Evolutionary conservation across 345 rosid genomes (phyloP).

Genomic region (Brassica nigra): DNA sequence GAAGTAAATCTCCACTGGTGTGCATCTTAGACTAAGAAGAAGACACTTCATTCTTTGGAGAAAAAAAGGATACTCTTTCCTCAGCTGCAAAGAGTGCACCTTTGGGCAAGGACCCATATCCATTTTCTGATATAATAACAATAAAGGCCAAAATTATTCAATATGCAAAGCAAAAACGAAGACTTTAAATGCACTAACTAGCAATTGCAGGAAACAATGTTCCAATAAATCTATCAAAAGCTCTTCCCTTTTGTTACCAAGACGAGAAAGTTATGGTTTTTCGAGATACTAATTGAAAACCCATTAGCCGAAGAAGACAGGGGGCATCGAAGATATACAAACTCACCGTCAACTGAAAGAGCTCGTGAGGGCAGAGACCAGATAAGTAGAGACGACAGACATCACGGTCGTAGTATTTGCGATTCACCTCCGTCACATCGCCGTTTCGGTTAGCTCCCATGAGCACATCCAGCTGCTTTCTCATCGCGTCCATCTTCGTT

Average conservation of each 20-base stretch:
- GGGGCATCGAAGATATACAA: background rate
- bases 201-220: too few species aligned
- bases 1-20: background rate
- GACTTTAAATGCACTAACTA: background rate
- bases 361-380: conserved; percentile 99
- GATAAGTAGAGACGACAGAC: conserved; percentile 94
- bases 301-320: background rate
- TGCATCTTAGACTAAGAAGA: background rate
- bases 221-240: background rate
- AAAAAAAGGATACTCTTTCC: conserved; percentile 87
- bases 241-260: background rate
- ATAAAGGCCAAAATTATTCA: background rate
- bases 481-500: conserved; percentile 81
- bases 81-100: conserved; percentile 92
- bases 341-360: conserved; percentile 86
- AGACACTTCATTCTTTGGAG: too few species aligned
- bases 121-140: conserved; percentile 70
- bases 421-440: conserved; percentile 94
- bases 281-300: background rate
- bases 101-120: conserved; percentile 99
- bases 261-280: conserved; percentile 5
- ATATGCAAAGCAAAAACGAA: conserved; percentile 23
- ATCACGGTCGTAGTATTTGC: conserved; percentile 98
- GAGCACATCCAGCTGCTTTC: conserved; percentile 97
- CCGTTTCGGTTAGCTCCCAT: conserved; percentile 99